Evolutionary conservation across 345 rosid genomes (phyloP), one percentile per base, ranked within the genome.

Genomic region (Lagerstroemia speciosa): DNA sequence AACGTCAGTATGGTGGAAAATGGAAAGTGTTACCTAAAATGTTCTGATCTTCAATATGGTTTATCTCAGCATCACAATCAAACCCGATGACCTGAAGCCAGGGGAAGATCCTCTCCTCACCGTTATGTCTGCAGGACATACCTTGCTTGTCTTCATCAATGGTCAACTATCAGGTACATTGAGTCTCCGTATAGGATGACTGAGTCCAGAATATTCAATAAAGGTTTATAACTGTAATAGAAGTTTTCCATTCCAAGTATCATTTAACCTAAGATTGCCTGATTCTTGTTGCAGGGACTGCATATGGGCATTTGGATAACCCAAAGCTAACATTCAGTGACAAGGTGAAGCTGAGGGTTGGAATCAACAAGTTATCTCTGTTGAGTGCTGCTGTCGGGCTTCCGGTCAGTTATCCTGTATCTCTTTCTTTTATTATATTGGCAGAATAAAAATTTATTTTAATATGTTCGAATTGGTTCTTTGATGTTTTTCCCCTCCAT

Each of bases 341-440:
- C 65, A 81, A 88, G 72, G 87, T 94, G 52, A 88, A 81, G 77
- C 76, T 91, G 75, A 83, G 84, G 71, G 91, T 83, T 37, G 99
- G 99, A 38, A 67, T 82, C 66, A 94, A 94, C 83, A 86, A 83
- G 84, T 80, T 94, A 67, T 83, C 95, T 65, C 74, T 94, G 46
- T 73, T 94, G 67, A 94, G 99, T 67, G 77, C 83, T 63, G 82
- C 82, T 15, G 97, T 94, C 17, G 99, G 99, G 66, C 92, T 94
- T 16, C 89, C 90, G 84, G 99, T 94, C 67, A 63, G 96, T 71
- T 57, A 3, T 41, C 46, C 14, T 41, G 14, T 41, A 2, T 41
- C 46, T 41, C 46, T 9, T 41, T 41, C 15, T 24, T 36, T 29
- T 36, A 55, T 24, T 37, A n/a, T 27, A 58, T 16, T n/a, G 27